phyloP scores from a whole-genome alignment of 1,284 basidiomycete genomes.

The Nidula niveotomentosa region DNA sequence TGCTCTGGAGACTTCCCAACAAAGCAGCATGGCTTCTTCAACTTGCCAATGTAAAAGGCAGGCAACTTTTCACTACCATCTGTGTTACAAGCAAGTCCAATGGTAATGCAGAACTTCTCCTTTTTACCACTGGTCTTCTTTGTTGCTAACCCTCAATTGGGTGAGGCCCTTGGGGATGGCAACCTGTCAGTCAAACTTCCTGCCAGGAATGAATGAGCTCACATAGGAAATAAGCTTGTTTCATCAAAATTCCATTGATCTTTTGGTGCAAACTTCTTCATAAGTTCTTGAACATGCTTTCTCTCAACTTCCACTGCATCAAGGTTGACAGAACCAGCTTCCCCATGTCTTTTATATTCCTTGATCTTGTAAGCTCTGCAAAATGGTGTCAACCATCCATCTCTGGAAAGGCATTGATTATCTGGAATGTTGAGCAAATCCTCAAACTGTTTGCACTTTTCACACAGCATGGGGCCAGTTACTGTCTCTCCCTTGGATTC shows the following conservation, averaged over 20 bases:
- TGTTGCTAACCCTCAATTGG: constrained; percentile 25
- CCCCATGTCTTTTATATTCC: constrained; percentile 30
- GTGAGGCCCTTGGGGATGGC: too few relatives aligned
- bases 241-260: constrained; percentile 35
- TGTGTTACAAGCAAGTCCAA: constrained; percentile 12
- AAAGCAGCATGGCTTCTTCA: constrained; percentile 25
- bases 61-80: constrained; percentile 19
- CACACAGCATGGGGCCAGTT: too few relatives aligned
- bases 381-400: too few relatives aligned
- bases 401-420: too few relatives aligned
- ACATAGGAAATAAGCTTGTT: constrained; percentile 25
- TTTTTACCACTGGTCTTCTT: constrained; percentile 24
- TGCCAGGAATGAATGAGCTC: too few relatives aligned
- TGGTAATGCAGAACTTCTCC: constrained; percentile 26
- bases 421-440: too few relatives aligned
- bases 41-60: constrained; percentile 31
- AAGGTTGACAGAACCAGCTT: constrained; percentile 34
- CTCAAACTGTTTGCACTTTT: too few relatives aligned
- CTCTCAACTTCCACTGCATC: constrained; percentile 23
- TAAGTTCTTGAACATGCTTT: constrained; percentile 14
- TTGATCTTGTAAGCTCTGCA: constrained; percentile 10
- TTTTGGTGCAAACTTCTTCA: constrained; percentile 13
- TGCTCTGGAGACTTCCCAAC: constrained; percentile 14
- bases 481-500: too few relatives aligned
- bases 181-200: too few relatives aligned